Evolutionary conservation across 106 monocot species (phyloP).

Genomic region (Acorus gramineus): DNA sequence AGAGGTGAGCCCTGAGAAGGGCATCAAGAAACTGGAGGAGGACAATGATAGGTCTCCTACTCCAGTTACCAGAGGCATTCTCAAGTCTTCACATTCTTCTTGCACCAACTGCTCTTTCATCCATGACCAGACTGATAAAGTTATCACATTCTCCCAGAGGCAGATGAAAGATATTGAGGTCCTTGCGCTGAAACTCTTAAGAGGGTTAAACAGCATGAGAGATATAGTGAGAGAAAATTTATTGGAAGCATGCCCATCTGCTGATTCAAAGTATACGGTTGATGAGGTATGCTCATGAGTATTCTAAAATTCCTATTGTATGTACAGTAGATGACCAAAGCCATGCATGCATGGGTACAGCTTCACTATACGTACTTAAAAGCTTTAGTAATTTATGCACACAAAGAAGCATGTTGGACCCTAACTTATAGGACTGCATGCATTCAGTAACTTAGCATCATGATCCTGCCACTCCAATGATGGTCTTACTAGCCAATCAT

Average conservation of each 20-base stretch:
- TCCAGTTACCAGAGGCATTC: constrained; percentile 41
- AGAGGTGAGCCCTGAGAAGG: constrained; percentile 11
- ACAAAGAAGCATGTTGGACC: no score
- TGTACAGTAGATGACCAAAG: constrained; percentile 28
- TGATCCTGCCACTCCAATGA: no score
- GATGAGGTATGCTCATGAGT: constrained; percentile 41
- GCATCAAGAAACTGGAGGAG: constrained; percentile 22
- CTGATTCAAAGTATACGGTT: constrained; percentile 15
- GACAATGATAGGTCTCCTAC: constrained; percentile 3
- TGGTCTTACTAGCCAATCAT: no score
- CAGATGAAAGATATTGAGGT: constrained; percentile 73
- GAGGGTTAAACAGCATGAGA: constrained; percentile 53
- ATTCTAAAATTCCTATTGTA: neutral
- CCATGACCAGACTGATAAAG: constrained; percentile 41
- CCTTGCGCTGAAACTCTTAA: constrained; percentile 52
- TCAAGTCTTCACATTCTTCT: constrained; percentile 23
- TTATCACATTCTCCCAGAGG: constrained; percentile 54
- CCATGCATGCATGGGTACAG: constrained; percentile 20
- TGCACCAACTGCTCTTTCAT: constrained; percentile 16
- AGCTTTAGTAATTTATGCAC: no score
- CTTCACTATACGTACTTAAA: no score
- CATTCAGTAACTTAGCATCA: no score
- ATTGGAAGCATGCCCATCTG: constrained; percentile 19
- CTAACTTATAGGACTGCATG: no score
- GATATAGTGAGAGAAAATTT: constrained; percentile 37